These are phyloP conservation scores for Inga leiocalycina DNA, from an alignment of 306 rosid species.

Conservation along the genomic window DNA sequence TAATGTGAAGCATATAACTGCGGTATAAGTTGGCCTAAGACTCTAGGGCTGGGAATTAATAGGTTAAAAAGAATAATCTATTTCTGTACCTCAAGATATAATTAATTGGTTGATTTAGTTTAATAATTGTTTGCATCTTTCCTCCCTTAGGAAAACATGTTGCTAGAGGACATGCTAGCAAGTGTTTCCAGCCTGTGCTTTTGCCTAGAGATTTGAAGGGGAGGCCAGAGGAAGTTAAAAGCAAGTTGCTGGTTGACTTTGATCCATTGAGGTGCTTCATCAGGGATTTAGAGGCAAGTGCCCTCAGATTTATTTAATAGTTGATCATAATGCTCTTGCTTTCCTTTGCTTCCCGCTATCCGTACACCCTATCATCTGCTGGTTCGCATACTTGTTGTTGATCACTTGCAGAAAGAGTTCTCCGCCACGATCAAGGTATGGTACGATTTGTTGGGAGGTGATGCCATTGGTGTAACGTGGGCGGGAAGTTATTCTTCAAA, in stretches of 20 bases:
- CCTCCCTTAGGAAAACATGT: constrained; percentile 63
- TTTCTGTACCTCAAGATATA: neutral
- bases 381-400: constrained; percentile 15
- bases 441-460: constrained; percentile 97
- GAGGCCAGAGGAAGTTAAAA: constrained; percentile 58
- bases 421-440: constrained; percentile 68
- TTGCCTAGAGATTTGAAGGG: constrained; percentile 70
- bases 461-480: constrained; percentile 93
- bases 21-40: neutral
- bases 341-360: neutral
- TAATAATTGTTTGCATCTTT: constrained; percentile 9
- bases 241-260: constrained; percentile 74
- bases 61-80: too few species aligned
- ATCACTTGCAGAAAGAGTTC: constrained; percentile 61
- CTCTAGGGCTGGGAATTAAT: neutral
- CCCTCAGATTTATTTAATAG: constrained; percentile 10
- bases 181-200: constrained; percentile 69
- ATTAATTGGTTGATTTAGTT: neutral
- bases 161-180: constrained; percentile 69
- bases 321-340: constrained; percentile 9
- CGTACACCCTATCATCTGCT: neutral
- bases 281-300: constrained; percentile 79
- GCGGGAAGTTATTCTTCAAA: constrained; percentile 54
- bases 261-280: constrained; percentile 77
- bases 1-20: neutral